These are phyloP conservation scores for Naganishia vaughanmartiniae DNA, from an alignment of 768 basidiomycete genomes.

Conservation along the genomic window DNA sequence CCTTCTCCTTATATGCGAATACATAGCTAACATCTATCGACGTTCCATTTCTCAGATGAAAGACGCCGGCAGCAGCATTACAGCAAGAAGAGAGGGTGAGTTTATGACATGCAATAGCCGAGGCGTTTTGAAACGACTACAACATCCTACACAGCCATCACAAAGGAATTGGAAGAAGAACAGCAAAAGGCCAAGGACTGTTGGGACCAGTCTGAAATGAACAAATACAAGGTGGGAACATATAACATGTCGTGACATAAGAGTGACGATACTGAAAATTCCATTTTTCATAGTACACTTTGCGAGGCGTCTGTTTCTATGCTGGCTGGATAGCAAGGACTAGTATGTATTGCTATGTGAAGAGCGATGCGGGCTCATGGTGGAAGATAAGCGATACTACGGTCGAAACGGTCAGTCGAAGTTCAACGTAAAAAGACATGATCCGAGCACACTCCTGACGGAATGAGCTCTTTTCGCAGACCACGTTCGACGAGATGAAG, in stretches of 20 bases:
- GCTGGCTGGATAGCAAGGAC: constrained; percentile 21
- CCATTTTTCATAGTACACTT: background rate
- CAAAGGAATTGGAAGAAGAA: constrained; percentile 4
- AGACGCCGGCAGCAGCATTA: background rate
- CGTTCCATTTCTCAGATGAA: background rate
- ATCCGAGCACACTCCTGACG: background rate
- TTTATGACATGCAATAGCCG: background rate
- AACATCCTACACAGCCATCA: background rate
- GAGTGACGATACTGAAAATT: background rate
- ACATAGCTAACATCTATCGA: background rate
- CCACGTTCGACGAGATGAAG: constrained; percentile 14
- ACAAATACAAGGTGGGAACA: constrained; percentile 5
- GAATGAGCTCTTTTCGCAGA: background rate
- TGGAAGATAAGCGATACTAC: constrained; percentile 14
- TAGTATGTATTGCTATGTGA: constrained; percentile 22
- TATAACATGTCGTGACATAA: too few species aligned
- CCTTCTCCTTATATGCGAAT: background rate
- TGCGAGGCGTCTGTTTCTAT: constrained; percentile 22
- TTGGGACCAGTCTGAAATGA: constrained; percentile 15
- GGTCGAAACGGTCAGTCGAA: constrained; percentile 13
- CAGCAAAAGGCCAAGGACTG: constrained; percentile 18
- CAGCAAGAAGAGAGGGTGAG: constrained; percentile 2
- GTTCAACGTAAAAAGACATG: background rate
- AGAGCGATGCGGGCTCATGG: background rate
- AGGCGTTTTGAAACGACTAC: background rate